phyloP scores from a whole-genome alignment of 306 rosid genomes.

The Hippophae gyantsensis region DNA sequence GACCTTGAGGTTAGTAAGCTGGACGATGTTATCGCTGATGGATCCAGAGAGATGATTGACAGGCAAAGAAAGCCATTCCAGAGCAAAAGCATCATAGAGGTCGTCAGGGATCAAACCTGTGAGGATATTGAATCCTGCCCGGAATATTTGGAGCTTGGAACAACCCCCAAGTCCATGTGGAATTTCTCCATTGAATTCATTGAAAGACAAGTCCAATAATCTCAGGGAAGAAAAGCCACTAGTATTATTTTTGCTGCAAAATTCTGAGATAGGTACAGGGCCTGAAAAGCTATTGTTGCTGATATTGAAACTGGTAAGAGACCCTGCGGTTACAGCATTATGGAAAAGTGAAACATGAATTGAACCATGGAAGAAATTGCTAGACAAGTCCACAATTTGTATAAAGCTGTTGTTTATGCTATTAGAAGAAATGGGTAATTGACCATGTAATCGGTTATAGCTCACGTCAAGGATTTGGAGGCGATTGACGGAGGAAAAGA shows the following conservation, averaged over 20 bases:
- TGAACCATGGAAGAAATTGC: slow-evolving; percentile 53
- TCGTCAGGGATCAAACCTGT: slow-evolving; percentile 60
- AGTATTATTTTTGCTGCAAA: slow-evolving; percentile 28
- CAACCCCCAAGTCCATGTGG: slow-evolving; percentile 50
- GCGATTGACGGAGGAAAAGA: slow-evolving; percentile 32
- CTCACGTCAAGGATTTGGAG: slow-evolving; percentile 49
- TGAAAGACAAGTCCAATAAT: slow-evolving; percentile 60
- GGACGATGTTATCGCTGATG: slow-evolving; percentile 33
- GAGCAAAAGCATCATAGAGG: slow-evolving; percentile 34
- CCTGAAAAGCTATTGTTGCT: slow-evolving; percentile 74
- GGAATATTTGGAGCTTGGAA: slow-evolving; percentile 48
- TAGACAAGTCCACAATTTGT: slow-evolving; percentile 52
- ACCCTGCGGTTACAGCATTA: slow-evolving; percentile 23
- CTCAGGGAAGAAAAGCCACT: slow-evolving; percentile 18
- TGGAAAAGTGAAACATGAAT: slow-evolving; percentile 40
- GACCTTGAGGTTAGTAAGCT: slow-evolving; percentile 44
- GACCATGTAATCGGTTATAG: slow-evolving; percentile 39
- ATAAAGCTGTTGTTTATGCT: slow-evolving; percentile 8
- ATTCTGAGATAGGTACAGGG: slow-evolving; percentile 35
- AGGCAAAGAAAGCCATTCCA: slow-evolving; percentile 55
- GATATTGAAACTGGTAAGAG: slow-evolving; percentile 55
- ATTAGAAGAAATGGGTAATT: slow-evolving; percentile 15
- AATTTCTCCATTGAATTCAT: slow-evolving; percentile 37
- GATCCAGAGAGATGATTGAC: slow-evolving; percentile 46
- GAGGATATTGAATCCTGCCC: slow-evolving; percentile 68